Evolutionary conservation across 2,329 filamentous ascomycete genomes (phyloP), one percentile per base, ranked within the genome.

Genomic region (Lachnum nothofagi): DNA sequence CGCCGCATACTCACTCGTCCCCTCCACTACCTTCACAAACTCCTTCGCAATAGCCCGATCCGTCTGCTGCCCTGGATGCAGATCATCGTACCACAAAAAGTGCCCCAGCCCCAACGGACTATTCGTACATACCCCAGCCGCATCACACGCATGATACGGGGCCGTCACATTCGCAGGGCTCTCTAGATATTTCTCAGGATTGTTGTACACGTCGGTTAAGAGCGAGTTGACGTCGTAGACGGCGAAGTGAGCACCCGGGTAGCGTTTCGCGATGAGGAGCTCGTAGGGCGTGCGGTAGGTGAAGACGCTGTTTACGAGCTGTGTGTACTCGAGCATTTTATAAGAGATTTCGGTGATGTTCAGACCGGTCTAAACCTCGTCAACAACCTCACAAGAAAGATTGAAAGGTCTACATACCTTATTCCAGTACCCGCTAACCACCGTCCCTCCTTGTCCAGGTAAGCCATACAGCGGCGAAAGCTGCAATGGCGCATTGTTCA

Each of bases 11-110:
- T 49, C 58, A 27, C 58, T 62, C 7, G 60, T 58, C 10, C 79
- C 80, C 24, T 70, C 65, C 5, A 83, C 65, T 1, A 82, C 73
- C 27, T 73, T 70, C 3, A 78, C 66, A 63, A 83, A 83, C 48
- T 78, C 74, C 50, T 67, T 68, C 16, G 78, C 80, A 43, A 83
- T 72, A 37, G 75, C 69, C 60, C 76, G 69, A 66, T 80, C 76
- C 6, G 82, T 76, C 66, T 79, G 78, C 66, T 82, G 75, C 24
- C 80, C 82, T 0, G 85, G 85, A 69, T 91, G 87, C 62, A 91
- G 65, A 62, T 82, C 78, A 66, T 91, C 86, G 59, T 75, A 86
- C 84, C 86, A 91, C 63, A 88, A 56, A 63, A 79, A 91, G 39
- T 77, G 81, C 56, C 85, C 78, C 27, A 72, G 65, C 3, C 71